Evolutionary conservation across 2,329 filamentous ascomycete species (phyloP), one percentile per base, ranked within the genome.

Genomic region (Cercospora sp.): DNA sequence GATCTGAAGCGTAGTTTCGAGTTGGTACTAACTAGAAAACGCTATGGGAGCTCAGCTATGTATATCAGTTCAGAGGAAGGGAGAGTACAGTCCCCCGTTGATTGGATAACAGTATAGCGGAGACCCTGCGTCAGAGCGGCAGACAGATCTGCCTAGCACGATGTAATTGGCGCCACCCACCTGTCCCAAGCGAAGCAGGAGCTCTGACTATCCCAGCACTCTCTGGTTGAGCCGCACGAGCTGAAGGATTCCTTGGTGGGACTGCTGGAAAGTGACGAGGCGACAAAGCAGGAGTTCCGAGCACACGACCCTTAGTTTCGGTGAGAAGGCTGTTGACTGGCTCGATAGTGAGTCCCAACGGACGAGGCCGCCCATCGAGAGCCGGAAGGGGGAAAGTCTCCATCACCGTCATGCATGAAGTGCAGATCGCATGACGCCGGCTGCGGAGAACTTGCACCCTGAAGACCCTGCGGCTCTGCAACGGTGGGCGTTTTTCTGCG

Each of bases 81-180:
- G 13, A 45, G 31, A 28, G 26, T 20, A 28, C 30, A 31, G 5
- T n/a, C 23, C 23, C 13, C 9, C 20, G 42, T 53, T 63, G 61
- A 64, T 53, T 39, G 61, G 28, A 39, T 6, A 42, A 62, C 51
- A 64, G 57, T 51, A 65, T 59, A 67, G 71, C 63, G 70, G 68
- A 68, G 67, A 72, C 70, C 70, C 69, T 73, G 70, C 72, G 72
- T 73, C 72, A 73, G 63, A 36, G 33, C 51, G 51, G 42, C 64
- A 63, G 59, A 69, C 48, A 59, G 69, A 67, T 66, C 69, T 65
- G 60, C 70, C 28, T 33, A 60, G 60, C 48, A 67, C 65, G 65
- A 70, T 71, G 69, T 60, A 59, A 58, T 57, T 55, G 48, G 51
- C 53, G 58, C 65, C 55, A 51, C 36, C 31, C 55, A 42, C 63